A percentile compares a stretch with the other conserved stretches of the same genome.
Conservation (phyloP, 1,284 basidiomycete genomes). For the Cryptococcus maquisensis region DNA sequence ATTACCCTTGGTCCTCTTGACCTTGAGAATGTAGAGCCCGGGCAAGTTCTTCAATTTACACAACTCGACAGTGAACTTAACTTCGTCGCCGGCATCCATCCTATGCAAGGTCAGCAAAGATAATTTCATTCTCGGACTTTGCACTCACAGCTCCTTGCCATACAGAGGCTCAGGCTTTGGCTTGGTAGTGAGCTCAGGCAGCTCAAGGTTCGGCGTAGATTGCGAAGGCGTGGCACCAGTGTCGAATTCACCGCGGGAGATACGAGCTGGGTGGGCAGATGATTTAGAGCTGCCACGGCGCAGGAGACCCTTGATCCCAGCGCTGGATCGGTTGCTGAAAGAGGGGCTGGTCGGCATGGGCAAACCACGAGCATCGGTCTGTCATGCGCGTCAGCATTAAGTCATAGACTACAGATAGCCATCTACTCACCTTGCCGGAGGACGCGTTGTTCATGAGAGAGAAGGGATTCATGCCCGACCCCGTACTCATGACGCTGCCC, state of each 20-base stretch:
- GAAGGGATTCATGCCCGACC: constrained; percentile 63
- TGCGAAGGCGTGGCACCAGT: constrained; percentile 32
- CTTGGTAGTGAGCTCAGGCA: constrained; percentile 15
- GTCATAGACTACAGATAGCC: constrained; percentile 49
- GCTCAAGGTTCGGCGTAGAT: constrained; percentile 13
- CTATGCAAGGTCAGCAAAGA: constrained; percentile 29
- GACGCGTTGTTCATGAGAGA: constrained; percentile 71
- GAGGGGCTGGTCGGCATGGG: constrained; percentile 68
- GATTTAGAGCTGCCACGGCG: constrained; percentile 76
- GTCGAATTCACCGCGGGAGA: constrained; percentile 34
- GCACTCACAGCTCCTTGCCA: constrained; percentile 57
- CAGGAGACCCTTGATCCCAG: constrained; percentile 79
- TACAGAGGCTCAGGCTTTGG: constrained; percentile 60
- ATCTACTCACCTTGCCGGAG: constrained; percentile 65
- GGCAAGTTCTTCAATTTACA: constrained; percentile 80
- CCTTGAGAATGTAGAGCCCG: constrained; percentile 81
- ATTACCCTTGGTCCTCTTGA: constrained; percentile 85
- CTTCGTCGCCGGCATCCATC: constrained; percentile 84
- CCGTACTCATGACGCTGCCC: constrained; percentile 46
- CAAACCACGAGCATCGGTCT: constrained; percentile 70
- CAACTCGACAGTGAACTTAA: constrained; percentile 86
- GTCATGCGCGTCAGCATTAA: neutral
- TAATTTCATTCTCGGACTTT: neutral
- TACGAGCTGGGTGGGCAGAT: constrained; percentile 23
- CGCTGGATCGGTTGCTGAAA: constrained; percentile 46